Evolutionary conservation across 148 eudicot species (phyloP), one percentile per base, ranked within the genome.

Genomic region (Rhododendron kiyosumense): DNA sequence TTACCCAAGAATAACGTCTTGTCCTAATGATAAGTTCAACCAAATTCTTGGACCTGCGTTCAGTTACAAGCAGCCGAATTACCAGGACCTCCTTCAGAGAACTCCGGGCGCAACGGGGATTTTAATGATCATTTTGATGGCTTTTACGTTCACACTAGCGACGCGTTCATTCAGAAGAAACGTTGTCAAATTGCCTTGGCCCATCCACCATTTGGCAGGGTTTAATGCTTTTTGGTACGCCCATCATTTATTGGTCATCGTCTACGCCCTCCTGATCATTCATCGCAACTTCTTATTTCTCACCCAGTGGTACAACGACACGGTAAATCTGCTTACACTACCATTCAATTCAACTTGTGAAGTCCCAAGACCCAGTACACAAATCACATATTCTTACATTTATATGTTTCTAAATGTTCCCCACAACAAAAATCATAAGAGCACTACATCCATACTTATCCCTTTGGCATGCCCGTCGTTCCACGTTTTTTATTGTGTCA

Each of bases 181-280:
- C 84, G 97, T 92, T 13, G 86, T 97, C 75, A 96, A 94, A 87
- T 88, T 97, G 87, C 95, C 95, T 5, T 87, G 90, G 93, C 96
- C 93, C 7, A 92, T 97, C 65, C 90, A 86, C 81, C 87, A 90
- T 36, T 85, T 97, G 88, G 98, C 98, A 5, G 99, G 99, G 74
- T 97, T 97, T 74, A 97, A 96, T 88, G 87, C 98, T 61, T 97
- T 97, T 57, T 97, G 98, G 98, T 96, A 96, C 84, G 93, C 98
- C 0, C 99, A 95, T 84, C 99, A 97, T 89, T 81, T 97, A 87
- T 89, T 95, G 43, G 90, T 88, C 32, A 51, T 97, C 45, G 97
- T 92, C 46, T 97, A 95, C 69, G 80, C 86, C 73, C 95, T 97
- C 84, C 87, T 97, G 85, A 57, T 91, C 85, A 45, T 94, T 85